Evolutionary conservation across 768 basidiomycete genomes (phyloP).

Genomic region (Mrakia blollopis): DNA sequence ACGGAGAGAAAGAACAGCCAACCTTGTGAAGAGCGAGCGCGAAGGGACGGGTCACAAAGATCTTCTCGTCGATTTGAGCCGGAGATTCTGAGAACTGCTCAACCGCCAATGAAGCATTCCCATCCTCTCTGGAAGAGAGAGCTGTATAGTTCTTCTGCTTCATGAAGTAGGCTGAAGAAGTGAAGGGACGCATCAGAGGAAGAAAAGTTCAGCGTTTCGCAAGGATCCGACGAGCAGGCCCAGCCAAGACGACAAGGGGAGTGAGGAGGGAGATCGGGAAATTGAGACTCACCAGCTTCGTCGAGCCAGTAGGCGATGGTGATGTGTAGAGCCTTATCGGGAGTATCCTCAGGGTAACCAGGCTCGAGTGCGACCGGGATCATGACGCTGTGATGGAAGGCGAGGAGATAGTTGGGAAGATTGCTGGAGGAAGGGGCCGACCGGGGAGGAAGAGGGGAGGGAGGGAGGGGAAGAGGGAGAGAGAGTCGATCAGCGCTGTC

Average conservation of each 20-base stretch:
- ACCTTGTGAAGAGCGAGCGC: slow-evolving; percentile 29
- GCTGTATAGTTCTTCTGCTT: not conserved
- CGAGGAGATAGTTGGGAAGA: not conserved
- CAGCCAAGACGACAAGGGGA: not conserved
- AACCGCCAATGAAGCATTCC: not conserved
- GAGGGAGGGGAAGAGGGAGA: not conserved
- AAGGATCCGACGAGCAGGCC: not conserved
- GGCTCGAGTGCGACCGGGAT: slow-evolving; percentile 22
- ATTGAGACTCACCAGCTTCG: slow-evolving; percentile 28
- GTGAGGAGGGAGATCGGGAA: not conserved
- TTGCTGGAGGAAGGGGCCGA: not conserved
- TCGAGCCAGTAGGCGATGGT: slow-evolving; percentile 24
- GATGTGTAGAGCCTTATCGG: slow-evolving; percentile 14
- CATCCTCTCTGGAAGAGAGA: not conserved
- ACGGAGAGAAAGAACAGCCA: not conserved
- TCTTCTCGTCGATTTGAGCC: slow-evolving; percentile 25
- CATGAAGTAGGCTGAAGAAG: slow-evolving; percentile 5
- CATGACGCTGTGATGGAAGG: slow-evolving; percentile 9
- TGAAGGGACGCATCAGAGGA: not conserved
- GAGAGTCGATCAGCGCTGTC: not conserved
- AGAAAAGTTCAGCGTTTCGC: not conserved
- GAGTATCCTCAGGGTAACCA: slow-evolving; percentile 23
- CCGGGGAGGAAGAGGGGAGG: not conserved
- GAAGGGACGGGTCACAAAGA: slow-evolving; percentile 24
- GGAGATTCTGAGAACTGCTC: not conserved